Evolutionary conservation across 768 basidiomycete genomes (phyloP), one percentile per base, ranked within the genome.

Genomic region (Lentinula raphanica): DNA sequence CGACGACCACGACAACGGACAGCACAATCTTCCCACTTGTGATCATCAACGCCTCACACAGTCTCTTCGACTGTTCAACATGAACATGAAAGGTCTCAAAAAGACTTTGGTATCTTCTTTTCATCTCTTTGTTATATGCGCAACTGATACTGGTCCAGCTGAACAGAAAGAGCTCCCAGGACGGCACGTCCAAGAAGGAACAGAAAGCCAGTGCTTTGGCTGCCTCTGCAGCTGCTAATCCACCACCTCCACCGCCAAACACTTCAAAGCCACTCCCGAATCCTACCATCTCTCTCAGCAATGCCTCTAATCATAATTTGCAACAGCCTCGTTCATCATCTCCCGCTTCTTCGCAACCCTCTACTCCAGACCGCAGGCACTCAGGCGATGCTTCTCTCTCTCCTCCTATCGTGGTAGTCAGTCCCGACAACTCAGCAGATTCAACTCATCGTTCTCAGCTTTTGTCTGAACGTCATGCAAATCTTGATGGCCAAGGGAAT

Each of bases 331-430:
- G 77, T 55, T 76, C 76, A 50, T 70, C 74, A 21, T 74, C 77
- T 28, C 72, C 78, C 25, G 69, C 74, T 8, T 72, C 76, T 19
- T 65, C 73, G 42, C 65, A 67, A 32, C 69, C 76, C 36, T 66
- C 74, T 48, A 71, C 73, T 35, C 71, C 82, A 48, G 89, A 90
- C 71, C 87, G 87, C 63, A 82, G 87, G 72, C 79, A 83, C 60
- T 66, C 72, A 27, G 67, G 62, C 44, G 78, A 81, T 65, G 70
- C 78, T 62, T 74, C 81, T 2, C 75, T 85, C 21, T 79, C 87
- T 9, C 91, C 92, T 58, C 87, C 92, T 59, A 92, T 93, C 69
- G 90, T 94, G 57, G 90, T 94, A 64, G 92, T 93, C 60, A 90
- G 86, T 70, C 76, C 89, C 31, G 92, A 92, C 66, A 74, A 79